phyloP scores from a whole-genome alignment of 2,329 filamentous ascomycete species.

The Colletotrichum lini region DNA sequence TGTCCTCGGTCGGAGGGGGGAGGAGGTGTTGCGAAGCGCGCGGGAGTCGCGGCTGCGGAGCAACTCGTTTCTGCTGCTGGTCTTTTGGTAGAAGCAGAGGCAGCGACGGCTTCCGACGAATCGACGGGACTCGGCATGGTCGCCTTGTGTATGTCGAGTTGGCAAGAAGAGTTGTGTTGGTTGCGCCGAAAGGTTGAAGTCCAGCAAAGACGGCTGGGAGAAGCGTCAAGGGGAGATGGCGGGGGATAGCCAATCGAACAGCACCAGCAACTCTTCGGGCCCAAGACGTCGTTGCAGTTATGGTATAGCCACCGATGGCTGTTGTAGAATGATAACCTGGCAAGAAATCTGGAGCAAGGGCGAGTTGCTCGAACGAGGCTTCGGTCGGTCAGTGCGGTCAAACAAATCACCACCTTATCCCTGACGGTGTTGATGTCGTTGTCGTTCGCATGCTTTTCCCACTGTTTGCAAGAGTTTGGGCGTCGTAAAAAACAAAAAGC shows the following conservation, averaged over 20 bases:
- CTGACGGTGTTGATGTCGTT: constrained; percentile 30
- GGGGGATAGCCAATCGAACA: constrained; percentile 21
- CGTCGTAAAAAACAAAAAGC: constrained; percentile 3
- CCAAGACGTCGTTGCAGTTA: constrained; percentile 5
- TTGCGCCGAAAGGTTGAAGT: constrained; percentile 23
- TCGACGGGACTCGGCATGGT: constrained; percentile 55
- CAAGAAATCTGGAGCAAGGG: background rate
- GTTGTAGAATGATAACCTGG: constrained; percentile 4
- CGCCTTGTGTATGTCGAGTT: constrained; percentile 32
- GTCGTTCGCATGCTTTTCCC: constrained; percentile 40
- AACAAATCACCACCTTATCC: constrained; percentile 41
- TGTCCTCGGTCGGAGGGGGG: constrained; percentile 60
- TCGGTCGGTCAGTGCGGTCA: constrained; percentile 17
- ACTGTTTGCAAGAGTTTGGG: constrained; percentile 23
- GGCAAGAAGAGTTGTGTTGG: constrained; percentile 43
- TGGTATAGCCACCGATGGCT: background rate
- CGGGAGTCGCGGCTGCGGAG: constrained; percentile 52
- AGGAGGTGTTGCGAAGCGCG: constrained; percentile 61
- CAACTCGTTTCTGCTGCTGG: constrained; percentile 52
- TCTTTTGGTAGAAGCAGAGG: constrained; percentile 50
- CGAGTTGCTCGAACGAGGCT: constrained; percentile 4
- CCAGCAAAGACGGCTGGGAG: constrained; percentile 29
- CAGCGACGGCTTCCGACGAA: constrained; percentile 43
- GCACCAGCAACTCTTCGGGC: constrained; percentile 22
- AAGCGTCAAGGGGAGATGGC: constrained; percentile 25